Evolutionary conservation across 148 eudicot genomes (phyloP).

Genomic region (Hydrangea macrophylla): DNA sequence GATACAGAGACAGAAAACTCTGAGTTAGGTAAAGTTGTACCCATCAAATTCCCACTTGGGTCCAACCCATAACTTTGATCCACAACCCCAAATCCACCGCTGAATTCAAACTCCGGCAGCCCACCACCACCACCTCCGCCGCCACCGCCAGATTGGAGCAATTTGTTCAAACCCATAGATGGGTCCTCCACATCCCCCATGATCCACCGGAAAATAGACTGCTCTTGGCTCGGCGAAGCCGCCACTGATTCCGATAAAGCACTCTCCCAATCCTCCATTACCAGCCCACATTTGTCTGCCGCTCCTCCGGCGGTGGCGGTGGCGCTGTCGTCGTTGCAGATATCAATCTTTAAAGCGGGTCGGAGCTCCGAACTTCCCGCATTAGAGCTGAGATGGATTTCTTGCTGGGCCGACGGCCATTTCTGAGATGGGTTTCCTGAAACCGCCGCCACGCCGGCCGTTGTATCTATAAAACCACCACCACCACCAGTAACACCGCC

Average conservation of each 20-base stretch:
- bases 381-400: constrained; percentile 16
- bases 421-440: constrained; percentile 41
- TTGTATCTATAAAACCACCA: constrained; percentile 27
- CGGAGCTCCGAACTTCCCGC: constrained; percentile 23
- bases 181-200: constrained; percentile 78
- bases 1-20: constrained; percentile 11
- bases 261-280: constrained; percentile 80
- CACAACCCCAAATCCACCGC: constrained; percentile 52
- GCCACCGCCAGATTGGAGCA: constrained; percentile 42
- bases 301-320: constrained; percentile 9
- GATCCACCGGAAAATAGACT: constrained; percentile 58
- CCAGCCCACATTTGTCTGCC: constrained; percentile 45
- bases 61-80: constrained; percentile 50
- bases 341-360: constrained; percentile 27
- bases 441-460: constrained; percentile 56
- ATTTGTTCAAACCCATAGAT: constrained; percentile 52
- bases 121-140: no score
- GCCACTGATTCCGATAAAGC: constrained; percentile 46
- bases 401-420: constrained; percentile 31
- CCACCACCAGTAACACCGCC: constrained; percentile 22
- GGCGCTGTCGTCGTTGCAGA: background rate
- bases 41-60: constrained; percentile 23
- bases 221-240: constrained; percentile 50
- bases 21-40: constrained; percentile 13
- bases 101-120: constrained; percentile 41